These are phyloP conservation scores for Krasilnikovozyma curviuscula DNA, from an alignment of 768 basidiomycete genomes.

Conservation along the genomic window DNA sequence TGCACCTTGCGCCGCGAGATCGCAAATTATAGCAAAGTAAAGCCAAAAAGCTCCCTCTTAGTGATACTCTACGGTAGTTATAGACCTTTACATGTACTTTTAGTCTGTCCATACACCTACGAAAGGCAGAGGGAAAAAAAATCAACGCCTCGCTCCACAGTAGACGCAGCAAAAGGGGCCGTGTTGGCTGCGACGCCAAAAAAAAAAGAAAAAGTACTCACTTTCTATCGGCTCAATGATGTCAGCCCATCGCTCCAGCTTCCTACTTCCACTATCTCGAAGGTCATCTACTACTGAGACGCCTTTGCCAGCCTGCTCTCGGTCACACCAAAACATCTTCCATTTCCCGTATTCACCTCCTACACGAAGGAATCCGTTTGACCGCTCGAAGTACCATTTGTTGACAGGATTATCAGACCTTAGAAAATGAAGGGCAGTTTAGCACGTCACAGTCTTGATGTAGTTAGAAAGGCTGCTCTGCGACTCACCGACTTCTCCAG, in stretches of 20 bases:
- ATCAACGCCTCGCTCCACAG: no score
- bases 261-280: constrained; percentile 36
- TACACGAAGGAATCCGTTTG: constrained; percentile 69
- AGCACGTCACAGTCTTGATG: no score
- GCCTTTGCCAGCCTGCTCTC: constrained; percentile 40
- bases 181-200: constrained; percentile 23
- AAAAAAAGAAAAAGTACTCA: constrained; percentile 22
- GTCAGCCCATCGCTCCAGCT: constrained; percentile 30
- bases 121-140: no score
- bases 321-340: constrained; percentile 98
- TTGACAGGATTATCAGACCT: constrained; percentile 90
- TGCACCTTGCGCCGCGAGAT: no score
- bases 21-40: no score
- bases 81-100: no score
- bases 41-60: no score
- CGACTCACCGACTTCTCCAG: constrained; percentile 83
- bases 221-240: constrained; percentile 47
- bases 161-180: background rate
- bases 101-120: no score
- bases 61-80: no score
- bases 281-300: constrained; percentile 18
- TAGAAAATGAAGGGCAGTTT: no score
- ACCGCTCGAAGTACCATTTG: constrained; percentile 98
- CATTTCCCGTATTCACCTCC: constrained; percentile 38
- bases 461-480: no score